Percentiles rank a stretch among this genome's conserved stretches.
These are phyloP conservation scores for Mycena amicta DNA, from an alignment of 768 basidiomycete genomes.

Conservation along the genomic window DNA sequence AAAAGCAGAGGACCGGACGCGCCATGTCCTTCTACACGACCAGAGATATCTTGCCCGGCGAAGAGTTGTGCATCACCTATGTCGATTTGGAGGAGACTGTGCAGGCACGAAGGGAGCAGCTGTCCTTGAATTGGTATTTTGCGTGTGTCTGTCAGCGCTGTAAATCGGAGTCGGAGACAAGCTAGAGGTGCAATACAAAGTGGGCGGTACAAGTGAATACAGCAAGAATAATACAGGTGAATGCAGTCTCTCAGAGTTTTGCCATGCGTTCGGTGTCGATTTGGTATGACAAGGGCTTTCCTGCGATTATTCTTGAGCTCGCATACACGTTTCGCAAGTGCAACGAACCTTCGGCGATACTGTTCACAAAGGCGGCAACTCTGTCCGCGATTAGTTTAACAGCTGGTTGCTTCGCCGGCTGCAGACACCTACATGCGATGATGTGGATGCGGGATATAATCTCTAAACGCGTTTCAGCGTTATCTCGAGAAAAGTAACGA, in stretches of 20 bases:
- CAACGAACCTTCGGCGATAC: background rate
- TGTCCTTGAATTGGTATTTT: slow-evolving; percentile 28
- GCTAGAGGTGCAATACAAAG: background rate
- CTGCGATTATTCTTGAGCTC: slow-evolving; percentile 7
- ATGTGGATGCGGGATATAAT: slow-evolving; percentile 20
- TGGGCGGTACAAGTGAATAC: background rate
- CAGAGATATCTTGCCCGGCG: slow-evolving; percentile 35
- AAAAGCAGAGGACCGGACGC: slow-evolving; percentile 41
- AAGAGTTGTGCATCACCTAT: slow-evolving; percentile 52
- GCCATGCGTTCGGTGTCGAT: slow-evolving; percentile 13
- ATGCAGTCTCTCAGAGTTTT: slow-evolving; percentile 3
- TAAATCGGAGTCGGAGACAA: slow-evolving; percentile 13
- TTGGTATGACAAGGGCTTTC: slow-evolving; percentile 17
- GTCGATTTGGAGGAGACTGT: slow-evolving; percentile 32
- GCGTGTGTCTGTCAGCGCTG: slow-evolving; percentile 28
- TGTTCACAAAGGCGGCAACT: slow-evolving; percentile 2
- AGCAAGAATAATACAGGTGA: background rate
- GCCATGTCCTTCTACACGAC: slow-evolving; percentile 42
- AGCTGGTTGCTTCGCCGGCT: background rate
- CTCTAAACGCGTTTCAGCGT: background rate
- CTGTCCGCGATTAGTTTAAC: slow-evolving; percentile 2
- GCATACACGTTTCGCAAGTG: background rate
- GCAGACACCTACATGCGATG: slow-evolving; percentile 14
- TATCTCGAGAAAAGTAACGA: too few relatives aligned
- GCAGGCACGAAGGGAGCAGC: slow-evolving; percentile 15